These are phyloP conservation scores for Agrostemma githago DNA, from an alignment of 148 eudicot species.

Conservation along the genomic window DNA sequence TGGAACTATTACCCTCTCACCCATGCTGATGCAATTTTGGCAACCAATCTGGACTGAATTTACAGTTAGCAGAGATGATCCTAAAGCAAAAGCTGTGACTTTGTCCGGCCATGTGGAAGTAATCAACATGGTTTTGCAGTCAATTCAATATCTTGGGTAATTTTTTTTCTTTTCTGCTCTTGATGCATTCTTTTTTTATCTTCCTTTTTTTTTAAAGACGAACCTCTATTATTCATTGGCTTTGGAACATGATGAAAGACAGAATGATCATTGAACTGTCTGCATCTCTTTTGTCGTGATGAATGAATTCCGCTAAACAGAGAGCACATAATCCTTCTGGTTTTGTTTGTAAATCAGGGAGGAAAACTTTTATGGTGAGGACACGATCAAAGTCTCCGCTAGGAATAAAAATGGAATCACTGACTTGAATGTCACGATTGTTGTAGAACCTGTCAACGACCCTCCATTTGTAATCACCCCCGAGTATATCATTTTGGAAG, in stretches of 20 bases:
- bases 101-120: slow-evolving; percentile 63
- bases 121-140: slow-evolving; percentile 73
- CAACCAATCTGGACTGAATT: slow-evolving; percentile 56
- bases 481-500: slow-evolving; percentile 48
- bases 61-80: slow-evolving; percentile 36
- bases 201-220: not conserved
- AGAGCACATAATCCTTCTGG: not conserved
- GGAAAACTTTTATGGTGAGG: slow-evolving; percentile 68
- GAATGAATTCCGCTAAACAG: not conserved
- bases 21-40: slow-evolving; percentile 71
- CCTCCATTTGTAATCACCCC: slow-evolving; percentile 70
- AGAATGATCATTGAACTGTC: not conserved
- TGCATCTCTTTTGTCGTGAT: not conserved
- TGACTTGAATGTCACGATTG: slow-evolving; percentile 51
- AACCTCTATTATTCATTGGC: not conserved
- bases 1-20: slow-evolving; percentile 63
- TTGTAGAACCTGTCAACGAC: slow-evolving; percentile 82
- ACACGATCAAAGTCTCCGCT: slow-evolving; percentile 50
- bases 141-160: slow-evolving; percentile 83
- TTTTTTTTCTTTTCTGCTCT: not conserved
- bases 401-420: slow-evolving; percentile 58
- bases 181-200: not conserved
- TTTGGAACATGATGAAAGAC: not conserved
- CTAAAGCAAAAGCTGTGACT: slow-evolving; percentile 34
- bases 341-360: slow-evolving; percentile 39